A percentile compares a stretch with the other conserved stretches of the same genome.
These are phyloP conservation scores for Fusarium avenaceum DNA, from an alignment of 2,329 filamentous ascomycete species.

Conservation along the genomic window DNA sequence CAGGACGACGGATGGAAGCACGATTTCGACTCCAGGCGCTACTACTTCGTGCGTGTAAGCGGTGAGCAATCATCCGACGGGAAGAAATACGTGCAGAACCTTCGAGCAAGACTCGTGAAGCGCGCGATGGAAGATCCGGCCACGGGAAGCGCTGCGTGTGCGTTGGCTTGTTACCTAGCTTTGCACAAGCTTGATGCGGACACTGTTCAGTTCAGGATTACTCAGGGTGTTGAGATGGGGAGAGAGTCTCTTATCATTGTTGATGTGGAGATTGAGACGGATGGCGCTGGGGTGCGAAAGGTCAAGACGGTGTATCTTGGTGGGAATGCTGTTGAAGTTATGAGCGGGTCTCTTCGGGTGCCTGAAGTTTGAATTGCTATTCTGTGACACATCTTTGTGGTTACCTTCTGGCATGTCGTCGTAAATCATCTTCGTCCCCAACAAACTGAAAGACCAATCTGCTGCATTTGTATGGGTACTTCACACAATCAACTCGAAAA, in stretches of 20 bases:
- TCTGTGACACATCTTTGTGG: fast-evolving
- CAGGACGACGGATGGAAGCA: conserved; percentile 66
- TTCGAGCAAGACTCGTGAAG: conserved; percentile 73
- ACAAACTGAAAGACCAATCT: too few species aligned
- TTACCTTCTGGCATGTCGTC: background rate
- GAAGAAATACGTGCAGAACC: conserved; percentile 39
- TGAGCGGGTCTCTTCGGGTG: background rate
- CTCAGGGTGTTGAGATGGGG: conserved; percentile 77
- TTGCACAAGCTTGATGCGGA: conserved; percentile 51
- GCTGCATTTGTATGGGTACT: too few species aligned
- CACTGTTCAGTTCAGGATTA: conserved; percentile 62
- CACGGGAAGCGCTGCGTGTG: conserved; percentile 72
- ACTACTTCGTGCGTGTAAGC: conserved; percentile 68
- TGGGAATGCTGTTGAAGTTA: conserved; percentile 23
- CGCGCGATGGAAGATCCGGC: conserved; percentile 67
- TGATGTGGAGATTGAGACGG: conserved; percentile 52
- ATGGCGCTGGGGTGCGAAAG: background rate
- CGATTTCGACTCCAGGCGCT: conserved; percentile 64
- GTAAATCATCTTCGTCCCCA: too few species aligned
- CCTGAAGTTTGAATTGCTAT: background rate
- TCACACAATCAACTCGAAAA: too few species aligned
- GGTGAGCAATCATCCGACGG: conserved; percentile 41
- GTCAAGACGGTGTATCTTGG: conserved; percentile 27
- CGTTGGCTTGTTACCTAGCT: conserved; percentile 67
- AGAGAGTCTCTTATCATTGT: conserved; percentile 65